phyloP scores from a whole-genome alignment of 2,329 filamentous ascomycete species.

The Lanzia echinophila region DNA sequence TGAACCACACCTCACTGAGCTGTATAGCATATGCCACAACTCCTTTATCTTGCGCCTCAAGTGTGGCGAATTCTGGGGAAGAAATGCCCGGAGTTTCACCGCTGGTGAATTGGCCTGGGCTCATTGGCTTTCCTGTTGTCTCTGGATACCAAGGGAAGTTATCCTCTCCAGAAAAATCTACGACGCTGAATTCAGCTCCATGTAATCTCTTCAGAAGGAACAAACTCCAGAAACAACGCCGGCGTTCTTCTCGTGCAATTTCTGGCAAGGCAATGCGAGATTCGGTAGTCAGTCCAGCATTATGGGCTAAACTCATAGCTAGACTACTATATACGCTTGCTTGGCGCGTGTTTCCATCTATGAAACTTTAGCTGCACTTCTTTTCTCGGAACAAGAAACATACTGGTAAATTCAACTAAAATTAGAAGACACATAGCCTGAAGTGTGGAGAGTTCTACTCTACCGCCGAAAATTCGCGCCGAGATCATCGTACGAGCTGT shows the following conservation, averaged over 20 bases:
- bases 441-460: constrained; percentile 34
- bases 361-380: neutral
- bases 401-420: constrained; percentile 34
- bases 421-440: constrained; percentile 35
- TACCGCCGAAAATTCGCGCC: constrained; percentile 31
- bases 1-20: constrained; percentile 42
- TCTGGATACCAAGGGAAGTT: constrained; percentile 35
- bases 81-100: constrained; percentile 3
- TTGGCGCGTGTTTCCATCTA: constrained; percentile 40
- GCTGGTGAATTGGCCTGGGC: constrained; percentile 10
- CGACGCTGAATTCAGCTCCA: constrained; percentile 29
- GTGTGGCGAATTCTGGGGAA: constrained; percentile 13
- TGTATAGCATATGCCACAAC: constrained; percentile 41
- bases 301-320: constrained; percentile 40
- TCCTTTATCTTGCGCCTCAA: constrained; percentile 30
- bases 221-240: constrained; percentile 32
- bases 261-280: constrained; percentile 13
- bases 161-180: constrained; percentile 33
- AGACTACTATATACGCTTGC: constrained; percentile 39
- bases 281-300: constrained; percentile 38
- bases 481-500: constrained; percentile 29
- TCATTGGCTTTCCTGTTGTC: constrained; percentile 28
- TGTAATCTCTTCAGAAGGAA: constrained; percentile 28
- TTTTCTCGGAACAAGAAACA: neutral
- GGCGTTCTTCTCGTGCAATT: constrained; percentile 25